Evolutionary conservation across 1,284 basidiomycete genomes (phyloP).

Genomic region (Bondarzewia mesenterica): DNA sequence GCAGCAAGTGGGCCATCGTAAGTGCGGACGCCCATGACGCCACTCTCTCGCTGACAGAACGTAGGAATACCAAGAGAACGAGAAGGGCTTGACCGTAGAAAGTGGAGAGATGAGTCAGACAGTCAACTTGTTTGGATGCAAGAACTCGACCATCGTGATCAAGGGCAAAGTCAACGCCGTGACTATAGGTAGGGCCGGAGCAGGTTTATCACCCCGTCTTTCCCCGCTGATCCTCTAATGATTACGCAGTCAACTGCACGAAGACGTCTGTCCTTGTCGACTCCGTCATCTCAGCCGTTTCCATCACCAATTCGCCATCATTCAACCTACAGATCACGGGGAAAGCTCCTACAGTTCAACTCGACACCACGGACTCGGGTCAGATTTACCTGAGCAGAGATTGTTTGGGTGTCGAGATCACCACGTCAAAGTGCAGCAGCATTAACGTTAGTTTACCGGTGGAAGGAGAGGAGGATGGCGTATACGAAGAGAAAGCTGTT

Average conservation of each 20-base stretch:
- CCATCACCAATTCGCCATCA: conserved; percentile 86
- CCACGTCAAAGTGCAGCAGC: conserved; percentile 90
- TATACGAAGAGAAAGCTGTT: conserved; percentile 85
- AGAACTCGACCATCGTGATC: conserved; percentile 80
- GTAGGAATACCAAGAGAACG: conserved; percentile 92
- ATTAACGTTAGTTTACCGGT: conserved; percentile 92
- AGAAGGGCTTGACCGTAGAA: conserved; percentile 67
- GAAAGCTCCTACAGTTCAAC: conserved; percentile 81
- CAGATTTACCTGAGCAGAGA: conserved; percentile 90
- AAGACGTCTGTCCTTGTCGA: conserved; percentile 89
- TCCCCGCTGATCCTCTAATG: background rate
- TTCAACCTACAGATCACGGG: conserved; percentile 94
- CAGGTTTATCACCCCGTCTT: conserved; percentile 1
- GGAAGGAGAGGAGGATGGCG: conserved; percentile 83
- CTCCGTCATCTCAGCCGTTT: conserved; percentile 84
- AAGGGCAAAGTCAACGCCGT: conserved; percentile 96
- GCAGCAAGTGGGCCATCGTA: conserved; percentile 92
- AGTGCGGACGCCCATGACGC: conserved; percentile 23
- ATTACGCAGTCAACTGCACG: conserved; percentile 69
- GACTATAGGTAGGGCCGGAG: conserved; percentile 60
- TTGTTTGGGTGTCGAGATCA: conserved; percentile 78
- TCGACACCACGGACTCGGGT: conserved; percentile 94
- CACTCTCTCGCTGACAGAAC: background rate
- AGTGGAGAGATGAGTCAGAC: conserved; percentile 79
- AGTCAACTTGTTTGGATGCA: conserved; percentile 90